Evolutionary conservation across 1,284 basidiomycete genomes (phyloP).

Genomic region (Ganoderma lucidum): DNA sequence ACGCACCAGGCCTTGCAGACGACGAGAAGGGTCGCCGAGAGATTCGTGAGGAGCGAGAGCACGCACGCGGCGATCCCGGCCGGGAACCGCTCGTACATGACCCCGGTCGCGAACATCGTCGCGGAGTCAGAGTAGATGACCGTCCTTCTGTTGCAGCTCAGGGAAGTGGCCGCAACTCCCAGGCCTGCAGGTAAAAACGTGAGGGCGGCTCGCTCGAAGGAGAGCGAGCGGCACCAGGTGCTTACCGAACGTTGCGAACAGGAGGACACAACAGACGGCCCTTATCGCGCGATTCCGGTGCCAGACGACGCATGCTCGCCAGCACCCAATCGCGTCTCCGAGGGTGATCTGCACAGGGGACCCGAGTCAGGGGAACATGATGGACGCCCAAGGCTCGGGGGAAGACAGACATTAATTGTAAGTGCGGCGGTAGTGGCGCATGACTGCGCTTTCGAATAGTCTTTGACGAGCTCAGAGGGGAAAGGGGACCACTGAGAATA

Average conservation of each 20-base stretch:
- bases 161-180: background rate
- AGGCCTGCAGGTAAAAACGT: background rate
- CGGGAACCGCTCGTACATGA: background rate
- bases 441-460: background rate
- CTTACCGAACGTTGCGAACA: background rate
- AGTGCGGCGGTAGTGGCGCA: background rate
- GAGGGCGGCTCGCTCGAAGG: too few species aligned
- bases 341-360: background rate
- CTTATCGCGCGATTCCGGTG: background rate
- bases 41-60: background rate
- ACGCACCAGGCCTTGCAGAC: background rate
- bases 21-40: background rate
- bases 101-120: background rate
- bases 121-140: background rate
- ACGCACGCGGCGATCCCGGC: background rate
- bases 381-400: background rate
- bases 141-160: background rate
- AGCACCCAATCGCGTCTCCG: conserved; percentile 1
- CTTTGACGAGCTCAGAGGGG: background rate
- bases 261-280: background rate
- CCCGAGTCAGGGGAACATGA: background rate
- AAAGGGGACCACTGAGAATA: background rate
- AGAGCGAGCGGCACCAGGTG: too few species aligned
- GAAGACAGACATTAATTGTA: background rate
- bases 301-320: conserved; percentile 3